Base-by-base conservation (phyloP, 495 filamentous ascomycete species). In the Penicillium arizonense region DNA sequence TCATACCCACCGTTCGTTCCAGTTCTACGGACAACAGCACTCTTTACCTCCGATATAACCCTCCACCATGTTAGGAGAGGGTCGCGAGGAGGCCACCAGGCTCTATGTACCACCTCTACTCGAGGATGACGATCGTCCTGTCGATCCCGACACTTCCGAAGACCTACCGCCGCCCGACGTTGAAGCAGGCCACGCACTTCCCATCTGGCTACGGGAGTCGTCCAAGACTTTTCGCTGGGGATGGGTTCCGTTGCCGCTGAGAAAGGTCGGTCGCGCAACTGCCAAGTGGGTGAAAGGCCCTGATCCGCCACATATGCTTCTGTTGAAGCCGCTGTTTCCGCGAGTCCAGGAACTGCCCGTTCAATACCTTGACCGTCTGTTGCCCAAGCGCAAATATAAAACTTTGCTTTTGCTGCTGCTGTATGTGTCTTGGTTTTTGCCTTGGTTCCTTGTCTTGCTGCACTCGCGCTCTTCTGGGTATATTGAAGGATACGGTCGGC, bases 251-350 rank as follows among this genome's bases (percentile, higher is more conserved):
- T 46, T 79, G n/a, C 75, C 73, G 2, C 18, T 81, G 18, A 60
- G 78, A 40, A 77, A 79, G 39, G 72, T 66, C 35, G 76, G 67
- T 39, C 69, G 78, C 45, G 71, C 76, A 10, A 70, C 76, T 13
- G 76, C 70, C 37, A 71, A 71, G 38, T 96, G 89, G 89, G 70
- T 85, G n/a, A 77, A 79, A 56, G 90, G 90, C 0, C 90, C 90
- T 0, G 65, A 82, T 52, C 80, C 79, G 18, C 83, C 88, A 6
- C 78, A 77, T 41, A 75, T 77, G 43, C 81, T 84, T 60, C 78
- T 78, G 24, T 87, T 96, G 59, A 70, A 76, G 34, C 89, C 90
- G 0, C 64, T 90, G 14, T 85, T 91, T 44, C 87, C 88, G 5
- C 61, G 57, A 9, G 62, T 89, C 2, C 90, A 96, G 61, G 79